Evolutionary conservation across 306 rosid genomes (phyloP).

Genomic region (Acacia confusa): DNA sequence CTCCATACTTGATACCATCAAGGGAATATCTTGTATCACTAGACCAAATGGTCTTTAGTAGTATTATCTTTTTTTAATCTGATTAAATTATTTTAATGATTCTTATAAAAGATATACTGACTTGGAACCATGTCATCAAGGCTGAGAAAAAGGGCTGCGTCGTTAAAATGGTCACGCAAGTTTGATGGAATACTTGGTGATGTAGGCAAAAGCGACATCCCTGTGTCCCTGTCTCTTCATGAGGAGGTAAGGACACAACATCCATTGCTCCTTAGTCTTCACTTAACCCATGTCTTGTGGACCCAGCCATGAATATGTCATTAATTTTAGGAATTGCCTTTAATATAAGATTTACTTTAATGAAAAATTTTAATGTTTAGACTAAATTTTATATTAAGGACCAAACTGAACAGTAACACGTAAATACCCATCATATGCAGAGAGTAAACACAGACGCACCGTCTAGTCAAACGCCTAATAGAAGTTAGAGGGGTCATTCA

Average conservation of each 20-base stretch:
- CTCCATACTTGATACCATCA: fast-evolving
- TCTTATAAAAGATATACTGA: not conserved
- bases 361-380: no score
- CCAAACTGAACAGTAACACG: no score
- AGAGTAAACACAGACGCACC: no score
- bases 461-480: not conserved
- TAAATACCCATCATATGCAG: no score
- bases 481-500: not conserved
- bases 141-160: not conserved
- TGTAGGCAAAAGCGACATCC: not conserved
- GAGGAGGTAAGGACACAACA: not conserved
- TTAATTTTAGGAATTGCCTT: no score
- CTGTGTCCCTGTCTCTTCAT: not conserved
- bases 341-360: no score
- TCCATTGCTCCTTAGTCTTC: not conserved
- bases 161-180: not conserved
- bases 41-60: no score
- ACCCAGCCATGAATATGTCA: not conserved
- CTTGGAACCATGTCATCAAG: not conserved
- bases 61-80: no score
- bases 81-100: no score
- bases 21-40: no score
- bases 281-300: not conserved
- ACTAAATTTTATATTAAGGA: no score
- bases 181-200: not conserved